Evolutionary conservation across 331 rosid genomes (phyloP).

Genomic region (Rhamnella rubrinervis): DNA sequence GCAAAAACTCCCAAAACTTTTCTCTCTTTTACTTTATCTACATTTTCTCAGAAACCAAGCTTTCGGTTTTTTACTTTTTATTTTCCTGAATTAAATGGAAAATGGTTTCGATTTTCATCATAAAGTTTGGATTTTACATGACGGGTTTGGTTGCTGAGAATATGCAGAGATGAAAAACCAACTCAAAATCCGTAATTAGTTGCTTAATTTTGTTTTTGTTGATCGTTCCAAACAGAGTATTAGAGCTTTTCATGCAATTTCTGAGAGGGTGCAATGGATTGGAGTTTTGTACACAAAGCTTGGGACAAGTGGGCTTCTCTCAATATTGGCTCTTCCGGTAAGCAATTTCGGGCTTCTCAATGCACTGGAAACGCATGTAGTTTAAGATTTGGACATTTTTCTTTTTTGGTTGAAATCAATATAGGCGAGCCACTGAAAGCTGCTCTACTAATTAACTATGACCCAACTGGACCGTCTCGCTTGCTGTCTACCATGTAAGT

Average conservation of each 20-base stretch:
- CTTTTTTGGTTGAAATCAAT: conserved; percentile 9
- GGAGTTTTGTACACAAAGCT: conserved; percentile 55
- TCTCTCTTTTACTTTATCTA: no score
- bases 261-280: conserved; percentile 55
- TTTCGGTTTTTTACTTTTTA: no score
- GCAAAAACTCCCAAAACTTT: no score
- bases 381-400: not conserved
- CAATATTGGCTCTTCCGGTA: conserved; percentile 56
- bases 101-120: no score
- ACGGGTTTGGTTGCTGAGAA: no score
- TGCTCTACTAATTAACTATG: conserved; percentile 52
- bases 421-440: conserved; percentile 55
- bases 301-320: conserved; percentile 80
- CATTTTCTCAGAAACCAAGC: no score
- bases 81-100: no score
- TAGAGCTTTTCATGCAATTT: not conserved
- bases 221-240: not conserved
- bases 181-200: not conserved
- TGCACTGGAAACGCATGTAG: not conserved
- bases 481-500: conserved; percentile 61
- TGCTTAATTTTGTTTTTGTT: not conserved
- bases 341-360: not conserved
- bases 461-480: conserved; percentile 61
- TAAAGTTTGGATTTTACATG: no score
- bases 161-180: no score